phyloP scores from a whole-genome alignment of 805 yeast genomes.

The Wickerhamia fluorescens region DNA sequence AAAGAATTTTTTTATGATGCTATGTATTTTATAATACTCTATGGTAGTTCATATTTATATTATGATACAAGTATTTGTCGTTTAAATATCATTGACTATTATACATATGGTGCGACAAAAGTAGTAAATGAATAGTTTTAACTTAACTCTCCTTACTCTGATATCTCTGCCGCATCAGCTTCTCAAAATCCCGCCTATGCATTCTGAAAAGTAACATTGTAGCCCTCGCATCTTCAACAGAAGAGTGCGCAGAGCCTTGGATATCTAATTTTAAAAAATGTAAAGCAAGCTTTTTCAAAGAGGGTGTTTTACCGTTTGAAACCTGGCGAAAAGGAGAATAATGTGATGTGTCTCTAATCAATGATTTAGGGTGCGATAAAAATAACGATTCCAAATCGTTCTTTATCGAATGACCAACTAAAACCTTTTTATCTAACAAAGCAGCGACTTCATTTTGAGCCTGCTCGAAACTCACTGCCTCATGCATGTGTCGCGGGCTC shows the following conservation, averaged over 20 bases:
- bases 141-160: too few species aligned
- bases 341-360: slow-evolving; percentile 69
- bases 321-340: slow-evolving; percentile 52
- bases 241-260: slow-evolving; percentile 73
- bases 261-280: slow-evolving; percentile 54
- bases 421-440: slow-evolving; percentile 45
- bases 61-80: too few species aligned
- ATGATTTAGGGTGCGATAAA: slow-evolving; percentile 57
- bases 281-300: slow-evolving; percentile 56
- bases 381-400: slow-evolving; percentile 69
- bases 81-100: too few species aligned
- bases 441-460: slow-evolving; percentile 56
- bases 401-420: slow-evolving; percentile 82
- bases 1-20: too few species aligned
- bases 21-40: too few species aligned
- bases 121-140: too few species aligned
- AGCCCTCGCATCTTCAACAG: slow-evolving; percentile 86
- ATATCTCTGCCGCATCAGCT: slow-evolving; percentile 1
- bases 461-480: slow-evolving; percentile 58
- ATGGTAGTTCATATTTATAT: too few species aligned
- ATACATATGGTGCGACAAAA: too few species aligned
- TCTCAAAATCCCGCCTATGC: slow-evolving; percentile 56
- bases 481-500: slow-evolving; percentile 57
- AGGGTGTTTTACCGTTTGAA: slow-evolving; percentile 64
- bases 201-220: slow-evolving; percentile 74